Conservation (phyloP, 2,329 filamentous ascomycete genomes). For the Zasmidium cellare region DNA sequence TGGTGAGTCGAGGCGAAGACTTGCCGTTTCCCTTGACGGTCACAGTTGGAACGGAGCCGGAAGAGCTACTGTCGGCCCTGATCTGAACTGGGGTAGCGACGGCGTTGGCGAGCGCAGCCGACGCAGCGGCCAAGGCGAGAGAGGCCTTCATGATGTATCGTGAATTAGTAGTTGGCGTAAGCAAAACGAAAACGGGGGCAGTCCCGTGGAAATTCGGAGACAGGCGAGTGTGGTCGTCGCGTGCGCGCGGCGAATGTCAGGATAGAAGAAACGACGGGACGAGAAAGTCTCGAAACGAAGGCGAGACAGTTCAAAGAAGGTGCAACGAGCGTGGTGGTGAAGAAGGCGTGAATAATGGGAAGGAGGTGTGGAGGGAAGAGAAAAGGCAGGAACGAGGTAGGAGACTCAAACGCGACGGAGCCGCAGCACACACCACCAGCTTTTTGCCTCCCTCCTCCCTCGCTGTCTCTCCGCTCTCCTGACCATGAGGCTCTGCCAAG, state of each 20-base stretch:
- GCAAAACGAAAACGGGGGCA: background rate
- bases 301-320: background rate
- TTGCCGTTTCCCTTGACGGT: constrained; percentile 62
- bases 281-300: background rate
- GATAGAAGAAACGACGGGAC: too few species aligned
- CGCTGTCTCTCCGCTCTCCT: background rate
- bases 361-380: background rate
- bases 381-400: background rate
- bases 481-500: background rate
- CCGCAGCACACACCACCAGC: background rate
- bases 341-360: background rate
- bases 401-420: background rate
- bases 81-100: constrained; percentile 42
- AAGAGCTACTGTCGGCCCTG: constrained; percentile 36
- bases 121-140: constrained; percentile 46
- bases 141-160: constrained; percentile 53
- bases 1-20: background rate
- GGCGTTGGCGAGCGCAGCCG: constrained; percentile 48
- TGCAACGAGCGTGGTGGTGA: background rate
- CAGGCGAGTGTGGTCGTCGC: too few species aligned
- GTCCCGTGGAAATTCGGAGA: too few species aligned
- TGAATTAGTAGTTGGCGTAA: background rate
- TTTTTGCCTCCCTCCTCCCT: background rate
- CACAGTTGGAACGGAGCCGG: constrained; percentile 54
- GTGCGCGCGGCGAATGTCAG: too few species aligned